Evolutionary conservation across 2,329 filamentous ascomycete genomes (phyloP).

Genomic region (Sordariomycetes sp.): DNA sequence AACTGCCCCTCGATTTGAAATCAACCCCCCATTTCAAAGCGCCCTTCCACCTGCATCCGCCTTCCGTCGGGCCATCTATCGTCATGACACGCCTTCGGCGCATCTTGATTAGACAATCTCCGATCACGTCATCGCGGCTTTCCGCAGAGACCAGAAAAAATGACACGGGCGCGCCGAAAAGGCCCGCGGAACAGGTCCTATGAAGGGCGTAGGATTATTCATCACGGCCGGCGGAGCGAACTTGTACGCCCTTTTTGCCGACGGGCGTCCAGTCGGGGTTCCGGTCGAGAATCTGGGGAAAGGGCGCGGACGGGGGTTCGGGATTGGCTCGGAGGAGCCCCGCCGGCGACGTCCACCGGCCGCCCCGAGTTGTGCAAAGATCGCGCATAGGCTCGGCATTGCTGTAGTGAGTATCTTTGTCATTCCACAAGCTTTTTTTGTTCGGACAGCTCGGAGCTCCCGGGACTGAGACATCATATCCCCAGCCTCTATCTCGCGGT

Average conservation of each 20-base stretch:
- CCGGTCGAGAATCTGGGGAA: not conserved
- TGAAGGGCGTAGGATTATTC: not conserved
- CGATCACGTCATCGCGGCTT: not conserved
- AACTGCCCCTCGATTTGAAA: not conserved
- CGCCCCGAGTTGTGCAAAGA: not conserved
- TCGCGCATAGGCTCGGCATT: too few species aligned
- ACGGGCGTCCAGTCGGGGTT: not conserved
- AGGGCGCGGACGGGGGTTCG: not conserved
- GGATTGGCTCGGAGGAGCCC: not conserved
- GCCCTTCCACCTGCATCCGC: not conserved
- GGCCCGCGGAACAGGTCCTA: not conserved
- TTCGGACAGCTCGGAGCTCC: too few species aligned
- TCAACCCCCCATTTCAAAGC: not conserved
- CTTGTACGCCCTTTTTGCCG: not conserved
- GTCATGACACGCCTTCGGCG: not conserved
- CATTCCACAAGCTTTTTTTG: too few species aligned
- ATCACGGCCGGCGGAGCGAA: not conserved
- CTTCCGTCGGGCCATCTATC: not conserved
- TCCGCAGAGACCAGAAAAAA: not conserved
- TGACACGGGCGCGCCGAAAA: not conserved
- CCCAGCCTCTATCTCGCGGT: not conserved
- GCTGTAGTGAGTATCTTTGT: too few species aligned
- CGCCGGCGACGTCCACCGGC: not conserved
- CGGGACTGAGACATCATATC: too few species aligned
- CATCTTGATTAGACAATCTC: not conserved